Evolutionary conservation across 768 basidiomycete genomes (phyloP).

Genomic region (Boletus eberwhitei): DNA sequence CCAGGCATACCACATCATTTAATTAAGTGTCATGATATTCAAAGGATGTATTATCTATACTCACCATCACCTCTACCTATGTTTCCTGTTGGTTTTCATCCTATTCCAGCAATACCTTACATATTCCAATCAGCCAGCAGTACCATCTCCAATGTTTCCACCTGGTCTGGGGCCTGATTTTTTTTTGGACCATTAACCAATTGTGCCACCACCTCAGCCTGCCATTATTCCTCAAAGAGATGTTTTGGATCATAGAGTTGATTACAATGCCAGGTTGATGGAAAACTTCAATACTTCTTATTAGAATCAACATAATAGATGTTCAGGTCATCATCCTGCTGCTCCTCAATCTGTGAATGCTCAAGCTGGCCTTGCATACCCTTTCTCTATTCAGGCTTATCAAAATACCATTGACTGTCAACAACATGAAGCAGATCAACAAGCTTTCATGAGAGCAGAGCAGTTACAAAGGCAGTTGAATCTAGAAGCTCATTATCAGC

Average conservation of each 20-base stretch:
- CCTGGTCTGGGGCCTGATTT: no score
- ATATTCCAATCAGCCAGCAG: background rate
- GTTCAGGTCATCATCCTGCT: background rate
- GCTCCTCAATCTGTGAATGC: background rate
- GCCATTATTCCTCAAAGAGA: background rate
- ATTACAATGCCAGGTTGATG: background rate
- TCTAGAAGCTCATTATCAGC: no score
- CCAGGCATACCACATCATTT: background rate
- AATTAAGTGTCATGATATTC: background rate
- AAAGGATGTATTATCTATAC: background rate
- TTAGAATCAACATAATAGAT: background rate
- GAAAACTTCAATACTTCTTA: background rate
- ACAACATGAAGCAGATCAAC: no score
- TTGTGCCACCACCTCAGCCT: background rate
- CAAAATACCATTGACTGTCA: no score
- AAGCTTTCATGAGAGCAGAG: no score
- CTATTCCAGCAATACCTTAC: no score
- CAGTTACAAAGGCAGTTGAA: no score
- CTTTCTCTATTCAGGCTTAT: no score
- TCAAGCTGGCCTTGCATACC: no score
- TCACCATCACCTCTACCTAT: background rate
- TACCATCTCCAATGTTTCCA: background rate
- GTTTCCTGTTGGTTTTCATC: background rate
- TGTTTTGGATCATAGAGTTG: background rate
- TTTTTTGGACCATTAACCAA: background rate